Conservation (phyloP, 768 basidiomycete species). For the Boletus speciosus region DNA sequence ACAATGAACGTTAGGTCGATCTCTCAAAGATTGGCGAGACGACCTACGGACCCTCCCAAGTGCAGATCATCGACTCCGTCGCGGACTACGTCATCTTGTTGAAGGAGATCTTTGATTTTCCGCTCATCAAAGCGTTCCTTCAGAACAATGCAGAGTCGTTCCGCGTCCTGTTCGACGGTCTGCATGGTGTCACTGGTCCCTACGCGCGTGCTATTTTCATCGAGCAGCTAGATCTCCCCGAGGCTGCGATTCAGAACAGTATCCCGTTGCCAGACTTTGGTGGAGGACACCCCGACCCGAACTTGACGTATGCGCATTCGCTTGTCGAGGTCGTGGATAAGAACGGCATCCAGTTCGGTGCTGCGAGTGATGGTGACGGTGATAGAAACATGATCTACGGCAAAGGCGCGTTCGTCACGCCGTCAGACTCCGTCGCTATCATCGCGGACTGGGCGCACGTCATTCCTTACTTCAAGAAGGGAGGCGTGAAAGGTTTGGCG, state of each 20-base stretch:
- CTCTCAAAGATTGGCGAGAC: slow-evolving; percentile 77
- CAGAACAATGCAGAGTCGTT: slow-evolving; percentile 61
- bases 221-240: slow-evolving; percentile 74
- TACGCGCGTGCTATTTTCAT: slow-evolving; percentile 90
- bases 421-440: slow-evolving; percentile 96
- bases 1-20: slow-evolving; percentile 54
- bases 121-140: slow-evolving; percentile 87
- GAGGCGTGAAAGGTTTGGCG: slow-evolving; percentile 92
- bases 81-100: slow-evolving; percentile 82
- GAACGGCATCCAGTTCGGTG: slow-evolving; percentile 85
- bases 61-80: slow-evolving; percentile 93
- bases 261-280: slow-evolving; percentile 92
- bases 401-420: slow-evolving; percentile 95
- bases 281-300: slow-evolving; percentile 97
- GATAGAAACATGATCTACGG: slow-evolving; percentile 99
- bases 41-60: slow-evolving; percentile 76
- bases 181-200: slow-evolving; percentile 96
- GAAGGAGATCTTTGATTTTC: slow-evolving; percentile 90
- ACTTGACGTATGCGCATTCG: slow-evolving; percentile 93
- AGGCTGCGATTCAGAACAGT: slow-evolving; percentile 85
- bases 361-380: slow-evolving; percentile 96
- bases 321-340: slow-evolving; percentile 92
- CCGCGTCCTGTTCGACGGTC: slow-evolving; percentile 91
- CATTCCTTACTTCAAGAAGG: slow-evolving; percentile 87
- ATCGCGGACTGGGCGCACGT: slow-evolving; percentile 95